These are phyloP conservation scores for Pseudevernia furfuracea DNA, from an alignment of 495 filamentous ascomycete genomes.

Conservation along the genomic window DNA sequence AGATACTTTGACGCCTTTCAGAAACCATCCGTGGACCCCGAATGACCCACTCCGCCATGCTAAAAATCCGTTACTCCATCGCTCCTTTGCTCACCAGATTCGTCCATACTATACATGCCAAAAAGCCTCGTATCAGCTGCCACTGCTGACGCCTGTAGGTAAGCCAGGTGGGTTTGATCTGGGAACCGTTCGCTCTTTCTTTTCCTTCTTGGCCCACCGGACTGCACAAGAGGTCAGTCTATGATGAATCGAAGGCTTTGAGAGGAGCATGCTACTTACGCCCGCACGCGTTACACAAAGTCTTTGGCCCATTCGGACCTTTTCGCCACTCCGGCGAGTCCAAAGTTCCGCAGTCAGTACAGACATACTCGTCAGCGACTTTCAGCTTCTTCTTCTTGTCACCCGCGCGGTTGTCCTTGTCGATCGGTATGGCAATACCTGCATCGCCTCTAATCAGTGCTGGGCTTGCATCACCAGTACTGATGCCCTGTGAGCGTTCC, in stretches of 20 bases:
- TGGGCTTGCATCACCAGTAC: constrained; percentile 72
- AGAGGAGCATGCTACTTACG: constrained; percentile 40
- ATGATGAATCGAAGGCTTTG: constrained; percentile 8
- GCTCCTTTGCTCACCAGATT: background rate
- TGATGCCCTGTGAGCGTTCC: constrained; percentile 81
- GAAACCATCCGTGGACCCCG: background rate
- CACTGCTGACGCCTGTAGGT: constrained; percentile 24
- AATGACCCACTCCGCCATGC: background rate
- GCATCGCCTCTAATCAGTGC: constrained; percentile 77
- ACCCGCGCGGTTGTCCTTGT: constrained; percentile 53
- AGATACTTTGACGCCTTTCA: constrained; percentile 8
- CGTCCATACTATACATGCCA: background rate
- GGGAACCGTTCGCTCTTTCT: constrained; percentile 43
- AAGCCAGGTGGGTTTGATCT: constrained; percentile 23
- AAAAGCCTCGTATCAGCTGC: constrained; percentile 20
- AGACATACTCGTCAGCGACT: constrained; percentile 87
- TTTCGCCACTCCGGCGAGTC: constrained; percentile 98
- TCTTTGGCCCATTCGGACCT: constrained; percentile 89
- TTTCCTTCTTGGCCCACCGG: constrained; percentile 74
- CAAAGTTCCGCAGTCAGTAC: constrained; percentile 88
- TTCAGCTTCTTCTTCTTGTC: constrained; percentile 91
- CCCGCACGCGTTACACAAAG: constrained; percentile 94
- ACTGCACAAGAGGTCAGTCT: constrained; percentile 30
- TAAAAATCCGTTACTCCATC: background rate
- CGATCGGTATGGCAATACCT: constrained; percentile 72